Evolutionary conservation across 371 early-diverging fungal species (phyloP).

Genomic region (Lichtheimia ornata): DNA sequence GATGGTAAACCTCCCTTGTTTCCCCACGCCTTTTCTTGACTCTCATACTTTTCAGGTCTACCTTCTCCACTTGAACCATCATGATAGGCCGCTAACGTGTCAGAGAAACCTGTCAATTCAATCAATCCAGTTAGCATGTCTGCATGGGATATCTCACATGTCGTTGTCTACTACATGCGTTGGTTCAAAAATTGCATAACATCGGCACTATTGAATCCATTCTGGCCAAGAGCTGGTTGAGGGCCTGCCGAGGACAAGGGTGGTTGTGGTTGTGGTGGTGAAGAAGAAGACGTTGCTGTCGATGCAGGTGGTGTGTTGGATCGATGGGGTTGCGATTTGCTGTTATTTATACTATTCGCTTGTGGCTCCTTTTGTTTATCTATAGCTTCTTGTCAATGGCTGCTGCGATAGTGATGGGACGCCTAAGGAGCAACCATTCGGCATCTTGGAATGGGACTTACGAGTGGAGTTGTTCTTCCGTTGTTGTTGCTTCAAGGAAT

Average conservation of each 20-base stretch:
- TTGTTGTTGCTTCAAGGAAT: conserved; percentile 30
- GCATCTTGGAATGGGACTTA: background rate
- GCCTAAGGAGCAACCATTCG: background rate
- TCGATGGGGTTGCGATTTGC: background rate
- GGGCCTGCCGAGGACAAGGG: background rate
- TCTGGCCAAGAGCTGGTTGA: conserved; percentile 13
- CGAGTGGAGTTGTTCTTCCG: conserved; percentile 3
- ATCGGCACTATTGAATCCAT: conserved; percentile 30
- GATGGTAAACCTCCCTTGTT: conserved; percentile 22
- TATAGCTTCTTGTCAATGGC: conserved; percentile 1
- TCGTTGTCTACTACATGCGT: conserved; percentile 19
- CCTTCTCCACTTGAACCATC: conserved; percentile 18
- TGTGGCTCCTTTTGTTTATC: conserved; percentile 8
- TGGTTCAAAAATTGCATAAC: conserved; percentile 22
- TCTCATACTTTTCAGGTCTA: conserved; percentile 29
- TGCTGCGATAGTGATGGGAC: conserved; percentile 1
- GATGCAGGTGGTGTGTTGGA: conserved; percentile 15
- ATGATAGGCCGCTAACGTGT: conserved; percentile 20
- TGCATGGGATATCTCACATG: background rate
- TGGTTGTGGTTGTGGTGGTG: conserved; percentile 5
- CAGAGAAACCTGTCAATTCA: conserved; percentile 19
- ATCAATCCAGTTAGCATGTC: background rate
- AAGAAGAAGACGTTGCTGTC: conserved; percentile 4
- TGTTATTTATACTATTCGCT: background rate
- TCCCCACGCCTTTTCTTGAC: conserved; percentile 36